A percentile compares a stretch with the other conserved stretches of the same genome.
Conservation (phyloP, 2,329 filamentous ascomycete genomes). For the Neonectria faginata region DNA sequence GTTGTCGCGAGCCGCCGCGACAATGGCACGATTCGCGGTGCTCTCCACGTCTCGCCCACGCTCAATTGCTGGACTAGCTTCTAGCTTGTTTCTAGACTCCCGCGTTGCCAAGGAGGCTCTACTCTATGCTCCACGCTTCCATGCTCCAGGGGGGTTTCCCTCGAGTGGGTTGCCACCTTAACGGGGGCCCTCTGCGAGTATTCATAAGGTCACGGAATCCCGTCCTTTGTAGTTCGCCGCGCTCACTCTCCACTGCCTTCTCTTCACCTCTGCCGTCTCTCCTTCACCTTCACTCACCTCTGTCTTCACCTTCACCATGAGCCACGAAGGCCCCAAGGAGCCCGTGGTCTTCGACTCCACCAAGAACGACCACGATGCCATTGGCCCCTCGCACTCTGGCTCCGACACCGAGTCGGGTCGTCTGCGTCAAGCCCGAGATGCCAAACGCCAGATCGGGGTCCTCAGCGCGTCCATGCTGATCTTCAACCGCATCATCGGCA, state of each 20-base stretch:
- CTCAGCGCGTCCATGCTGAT: constrained; percentile 69
- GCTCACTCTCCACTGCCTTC: neutral
- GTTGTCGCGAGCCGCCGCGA: constrained; percentile 22
- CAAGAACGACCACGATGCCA: constrained; percentile 27
- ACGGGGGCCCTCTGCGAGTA: constrained; percentile 11
- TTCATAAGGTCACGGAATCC: constrained; percentile 21
- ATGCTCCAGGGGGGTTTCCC: neutral
- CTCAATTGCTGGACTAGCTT: constrained; percentile 26
- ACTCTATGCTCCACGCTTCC: neutral
- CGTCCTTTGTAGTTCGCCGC: neutral
- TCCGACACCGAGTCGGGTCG: constrained; percentile 46
- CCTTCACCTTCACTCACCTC: neutral
- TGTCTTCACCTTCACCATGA: constrained; percentile 33
- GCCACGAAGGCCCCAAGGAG: constrained; percentile 34
- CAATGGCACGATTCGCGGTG: constrained; percentile 32
- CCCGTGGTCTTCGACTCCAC: constrained; percentile 27
- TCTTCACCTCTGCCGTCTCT: neutral
- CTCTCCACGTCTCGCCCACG: neutral
- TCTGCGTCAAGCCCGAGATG: constrained; percentile 56
- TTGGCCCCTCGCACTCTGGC: constrained; percentile 17
- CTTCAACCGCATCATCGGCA: constrained; percentile 75
- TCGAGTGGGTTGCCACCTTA: constrained; percentile 9
- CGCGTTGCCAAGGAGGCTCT: constrained; percentile 6
- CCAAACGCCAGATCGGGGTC: constrained; percentile 67
- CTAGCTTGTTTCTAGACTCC: constrained; percentile 42